phyloP scores from a whole-genome alignment of 768 basidiomycete species.

The Amanita jacksonii region DNA sequence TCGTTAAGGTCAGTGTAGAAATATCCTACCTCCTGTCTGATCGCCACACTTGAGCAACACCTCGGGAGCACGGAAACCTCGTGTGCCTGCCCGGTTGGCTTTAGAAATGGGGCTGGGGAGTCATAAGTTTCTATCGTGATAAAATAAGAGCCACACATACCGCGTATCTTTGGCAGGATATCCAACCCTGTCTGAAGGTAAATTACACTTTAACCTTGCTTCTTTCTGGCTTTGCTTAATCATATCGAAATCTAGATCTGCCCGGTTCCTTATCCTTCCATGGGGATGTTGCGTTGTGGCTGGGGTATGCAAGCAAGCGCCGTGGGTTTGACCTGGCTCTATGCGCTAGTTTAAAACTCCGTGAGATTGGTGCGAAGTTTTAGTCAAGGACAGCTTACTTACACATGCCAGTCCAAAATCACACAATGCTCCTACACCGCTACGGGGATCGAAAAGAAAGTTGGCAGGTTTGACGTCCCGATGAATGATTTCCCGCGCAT shows the following conservation, averaged over 20 bases:
- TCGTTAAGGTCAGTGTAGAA: no score
- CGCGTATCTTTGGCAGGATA: constrained; percentile 68
- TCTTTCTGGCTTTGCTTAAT: constrained; percentile 53
- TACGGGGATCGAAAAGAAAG: constrained; percentile 84
- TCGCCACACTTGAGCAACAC: constrained; percentile 90
- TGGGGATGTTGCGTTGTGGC: constrained; percentile 57
- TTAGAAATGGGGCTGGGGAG: constrained; percentile 65
- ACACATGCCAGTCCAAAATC: constrained; percentile 97
- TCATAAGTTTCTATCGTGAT: background rate
- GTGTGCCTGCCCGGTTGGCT: constrained; percentile 92
- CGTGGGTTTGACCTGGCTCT: constrained; percentile 35
- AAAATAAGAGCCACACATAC: constrained; percentile 24
- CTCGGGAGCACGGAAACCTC: constrained; percentile 96
- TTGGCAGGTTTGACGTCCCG: constrained; percentile 98
- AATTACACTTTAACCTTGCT: constrained; percentile 41
- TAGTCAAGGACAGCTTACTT: constrained; percentile 17
- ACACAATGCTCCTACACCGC: constrained; percentile 76
- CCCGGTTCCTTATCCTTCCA: constrained; percentile 39
- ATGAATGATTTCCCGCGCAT: constrained; percentile 81
- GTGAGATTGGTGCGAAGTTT: background rate
- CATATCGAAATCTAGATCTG: constrained; percentile 36
- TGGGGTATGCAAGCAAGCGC: constrained; percentile 71
- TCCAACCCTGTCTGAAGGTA: constrained; percentile 63
- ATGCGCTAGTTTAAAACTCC: constrained; percentile 39
- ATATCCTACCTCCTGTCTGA: constrained; percentile 74